Evolutionary conservation across 176 grass and related monocot genomes (phyloP), one percentile per base, ranked within the genome.

Genomic region (Dactylis glomerata): DNA sequence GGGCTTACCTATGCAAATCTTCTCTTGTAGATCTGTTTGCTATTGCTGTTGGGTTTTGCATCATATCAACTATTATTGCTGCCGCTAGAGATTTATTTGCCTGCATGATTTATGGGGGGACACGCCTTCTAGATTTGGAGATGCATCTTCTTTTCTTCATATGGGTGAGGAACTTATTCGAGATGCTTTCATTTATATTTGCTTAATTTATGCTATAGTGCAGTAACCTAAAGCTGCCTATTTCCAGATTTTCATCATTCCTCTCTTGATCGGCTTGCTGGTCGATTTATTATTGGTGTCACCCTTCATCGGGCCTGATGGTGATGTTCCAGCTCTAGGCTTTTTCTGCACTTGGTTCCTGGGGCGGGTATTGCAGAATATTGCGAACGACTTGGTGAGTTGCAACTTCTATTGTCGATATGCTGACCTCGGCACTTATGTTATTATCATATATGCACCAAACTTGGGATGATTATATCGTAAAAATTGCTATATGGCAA

Each of bases 21-120:
- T 58, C 72, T 78, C 32, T 7, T 33, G 73, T 78, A 92, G 90
- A 86, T 89, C 1, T 92, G 27, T 89, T 78, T 68, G 83, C 87
- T 80, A 68, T 68, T 78, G 20, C 51, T 69, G 20, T 86, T 40
- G 80, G 73, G 76, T 86, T 86, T 63, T 89, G 80, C 54, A 55
- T 68, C 34, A 68, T 68, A 68, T 68, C 66, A 68, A 68, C 66
- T 40, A 23, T 68, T 38, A 68, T 40, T 68, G 34, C 34, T 3
- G 34, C 19, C 10, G 10, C 22, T 65, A 65, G 16, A 65, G 30
- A 65, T 65, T 65, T 17, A 65, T 65, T 32, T 65, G 30, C 62
- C 2, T 40, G 66, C 66, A 40, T 68, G 20, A 40, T 22, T 68
- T 68, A 8, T 8, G 34, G 63, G 34, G 34, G 65, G 10, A 38